These are phyloP conservation scores for Penicillium sp. DNA, from an alignment of 2,329 filamentous ascomycete genomes.

Conservation along the genomic window DNA sequence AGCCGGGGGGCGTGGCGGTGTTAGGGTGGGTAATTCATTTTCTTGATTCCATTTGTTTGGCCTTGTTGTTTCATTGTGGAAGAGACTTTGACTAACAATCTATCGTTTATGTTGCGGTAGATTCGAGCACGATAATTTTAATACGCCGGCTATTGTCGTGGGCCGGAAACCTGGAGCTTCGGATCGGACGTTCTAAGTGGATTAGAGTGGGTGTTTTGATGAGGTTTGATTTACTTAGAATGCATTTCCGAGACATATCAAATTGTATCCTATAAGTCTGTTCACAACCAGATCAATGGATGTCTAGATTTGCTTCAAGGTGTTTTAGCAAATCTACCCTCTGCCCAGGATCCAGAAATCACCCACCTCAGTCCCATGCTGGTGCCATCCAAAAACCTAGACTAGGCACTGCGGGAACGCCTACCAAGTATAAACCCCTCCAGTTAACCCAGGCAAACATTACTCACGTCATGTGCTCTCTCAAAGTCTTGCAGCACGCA, in stretches of 20 bases:
- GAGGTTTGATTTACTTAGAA: neutral
- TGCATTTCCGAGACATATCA: neutral
- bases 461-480: slow-evolving; percentile 1
- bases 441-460: slow-evolving; percentile 1
- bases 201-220: neutral
- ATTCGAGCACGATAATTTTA: slow-evolving; percentile 6
- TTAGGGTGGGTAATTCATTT: slow-evolving; percentile 13
- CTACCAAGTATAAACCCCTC: neutral
- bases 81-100: neutral
- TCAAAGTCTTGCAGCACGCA: neutral
- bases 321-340: no score
- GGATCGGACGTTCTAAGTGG: slow-evolving; percentile 14
- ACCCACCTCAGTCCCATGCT: no score
- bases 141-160: slow-evolving; percentile 3
- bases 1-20: slow-evolving; percentile 19
- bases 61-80: neutral
- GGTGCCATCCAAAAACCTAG: no score
- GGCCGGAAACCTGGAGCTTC: slow-evolving; percentile 2
- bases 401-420: neutral
- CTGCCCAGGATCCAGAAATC: no score
- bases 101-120: neutral
- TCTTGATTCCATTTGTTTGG: neutral
- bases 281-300: no score
- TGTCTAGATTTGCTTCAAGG: no score
- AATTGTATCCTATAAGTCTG: no score